phyloP scores from a whole-genome alignment of 164 flowering plant species.

The Sextonia rubra region DNA sequence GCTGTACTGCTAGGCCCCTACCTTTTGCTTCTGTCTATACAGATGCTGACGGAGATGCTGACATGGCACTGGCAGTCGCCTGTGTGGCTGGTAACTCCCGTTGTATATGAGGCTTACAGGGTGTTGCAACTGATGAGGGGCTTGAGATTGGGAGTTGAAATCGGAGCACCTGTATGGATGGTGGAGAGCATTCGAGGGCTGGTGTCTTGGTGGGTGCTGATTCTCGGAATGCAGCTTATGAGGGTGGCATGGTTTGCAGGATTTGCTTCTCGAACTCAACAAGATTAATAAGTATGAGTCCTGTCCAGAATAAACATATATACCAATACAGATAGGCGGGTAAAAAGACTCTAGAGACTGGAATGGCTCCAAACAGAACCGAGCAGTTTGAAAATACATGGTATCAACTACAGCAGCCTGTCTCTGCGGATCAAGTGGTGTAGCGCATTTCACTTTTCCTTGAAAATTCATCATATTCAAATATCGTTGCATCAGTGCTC shows the following conservation, averaged over 20 bases:
- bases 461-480: too few relatives aligned
- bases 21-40: constrained; percentile 71
- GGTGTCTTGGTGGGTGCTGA: constrained; percentile 90
- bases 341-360: too few relatives aligned
- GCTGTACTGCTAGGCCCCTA: constrained; percentile 72
- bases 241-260: constrained; percentile 98
- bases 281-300: neutral
- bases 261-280: constrained; percentile 38
- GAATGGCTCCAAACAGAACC: too few relatives aligned
- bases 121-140: constrained; percentile 86
- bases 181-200: constrained; percentile 60
- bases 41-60: constrained; percentile 74
- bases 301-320: neutral
- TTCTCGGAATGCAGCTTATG: constrained; percentile 93
- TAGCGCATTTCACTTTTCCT: too few relatives aligned
- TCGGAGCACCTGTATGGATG: constrained; percentile 74
- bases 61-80: constrained; percentile 96
- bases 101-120: constrained; percentile 81
- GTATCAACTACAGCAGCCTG: too few relatives aligned
- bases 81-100: constrained; percentile 86
- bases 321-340: too few relatives aligned
- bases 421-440: too few relatives aligned
- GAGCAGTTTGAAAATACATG: too few relatives aligned
- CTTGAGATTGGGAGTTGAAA: constrained; percentile 62
- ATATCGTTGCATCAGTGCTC: too few relatives aligned